A percentile compares a stretch with the other conserved stretches of the same genome.
phyloP scores from a whole-genome alignment of 371 early-diverging fungal species.

The Mucor piriformis region DNA sequence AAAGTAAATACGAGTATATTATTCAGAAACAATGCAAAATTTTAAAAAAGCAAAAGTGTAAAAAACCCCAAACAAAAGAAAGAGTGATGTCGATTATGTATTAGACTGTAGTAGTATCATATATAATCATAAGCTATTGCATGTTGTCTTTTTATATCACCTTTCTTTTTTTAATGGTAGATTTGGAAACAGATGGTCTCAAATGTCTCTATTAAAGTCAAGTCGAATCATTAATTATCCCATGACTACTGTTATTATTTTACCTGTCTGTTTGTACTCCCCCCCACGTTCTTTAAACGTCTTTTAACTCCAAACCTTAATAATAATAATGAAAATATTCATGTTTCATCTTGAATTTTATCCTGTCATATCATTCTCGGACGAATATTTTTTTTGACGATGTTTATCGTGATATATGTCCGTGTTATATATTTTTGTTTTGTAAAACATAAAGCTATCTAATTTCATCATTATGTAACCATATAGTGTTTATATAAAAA shows the following conservation, averaged over 20 bases:
- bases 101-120: constrained; percentile 1
- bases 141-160: neutral
- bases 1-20: neutral
- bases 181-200: constrained; percentile 27
- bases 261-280: neutral
- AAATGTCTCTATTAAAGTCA: constrained; percentile 20
- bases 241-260: constrained; percentile 9
- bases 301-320: constrained; percentile 11
- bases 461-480: constrained; percentile 1
- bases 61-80: neutral
- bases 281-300: constrained; percentile 1
- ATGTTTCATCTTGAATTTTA: constrained; percentile 21
- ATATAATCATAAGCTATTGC: neutral
- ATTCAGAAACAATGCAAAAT: neutral
- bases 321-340: neutral
- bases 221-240: constrained; percentile 2
- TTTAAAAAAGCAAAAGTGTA: neutral
- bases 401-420: constrained; percentile 6
- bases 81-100: neutral
- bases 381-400: constrained; percentile 7
- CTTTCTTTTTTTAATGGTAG: constrained; percentile 1
- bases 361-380: constrained; percentile 23
- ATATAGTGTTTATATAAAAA: constrained; percentile 3
- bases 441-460: neutral
- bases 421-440: constrained; percentile 6